A percentile compares a stretch with the other conserved stretches of the same genome.
These are phyloP conservation scores for Penicillium palitans DNA, from an alignment of 2,329 filamentous ascomycete species.

Conservation along the genomic window DNA sequence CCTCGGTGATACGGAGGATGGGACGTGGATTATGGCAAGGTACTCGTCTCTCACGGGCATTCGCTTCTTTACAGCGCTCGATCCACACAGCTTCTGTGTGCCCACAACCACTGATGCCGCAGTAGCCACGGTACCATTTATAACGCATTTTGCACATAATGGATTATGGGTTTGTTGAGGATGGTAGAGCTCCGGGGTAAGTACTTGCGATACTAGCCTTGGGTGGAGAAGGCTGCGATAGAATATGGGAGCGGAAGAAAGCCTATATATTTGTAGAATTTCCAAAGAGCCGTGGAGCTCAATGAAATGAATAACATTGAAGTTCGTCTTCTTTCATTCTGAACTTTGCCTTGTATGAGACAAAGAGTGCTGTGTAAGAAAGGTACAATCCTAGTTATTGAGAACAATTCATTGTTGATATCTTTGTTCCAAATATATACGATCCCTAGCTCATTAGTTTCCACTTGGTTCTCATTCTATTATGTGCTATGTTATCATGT, in stretches of 20 bases:
- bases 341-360: neutral
- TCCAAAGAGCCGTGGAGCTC: neutral
- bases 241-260: neutral
- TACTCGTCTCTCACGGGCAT: slow-evolving; percentile 1
- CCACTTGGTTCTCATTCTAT: neutral
- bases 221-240: neutral
- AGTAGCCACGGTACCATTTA: slow-evolving; percentile 10
- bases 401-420: neutral
- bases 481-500: neutral
- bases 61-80: slow-evolving; percentile 7
- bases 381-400: neutral
- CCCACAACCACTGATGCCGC: slow-evolving; percentile 2
- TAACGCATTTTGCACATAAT: slow-evolving; percentile 7
- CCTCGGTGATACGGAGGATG: slow-evolving; percentile 1
- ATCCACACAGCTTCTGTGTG: slow-evolving; percentile 9
- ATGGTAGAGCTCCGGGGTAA: neutral
- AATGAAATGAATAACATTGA: neutral
- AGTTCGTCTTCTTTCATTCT: neutral
- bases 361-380: neutral
- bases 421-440: neutral
- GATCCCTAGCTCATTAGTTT: neutral
- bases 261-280: neutral
- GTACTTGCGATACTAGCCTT: neutral
- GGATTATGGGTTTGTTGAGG: neutral
- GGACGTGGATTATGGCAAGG: slow-evolving; percentile 4